Conservation (phyloP, 306 rosid species). For the cucumber (Cucumis sativus) region Cucumber_9930_V3 NC_026655.2:28218501-28219000, state of each 20-base stretch:
- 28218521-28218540: slow-evolving; percentile 90
- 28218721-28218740: slow-evolving; percentile 88
- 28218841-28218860: slow-evolving; percentile 92
- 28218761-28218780: slow-evolving; percentile 99
- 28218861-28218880: slow-evolving; percentile 86
- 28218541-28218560: slow-evolving; percentile 96
- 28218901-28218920: slow-evolving; percentile 61
- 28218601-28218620: slow-evolving; percentile 97
- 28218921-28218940: slow-evolving; percentile 98
- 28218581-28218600: slow-evolving; percentile 88
- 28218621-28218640: slow-evolving; percentile 95
- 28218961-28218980: slow-evolving; percentile 95
- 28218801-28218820: slow-evolving; percentile 94
- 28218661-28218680: slow-evolving; percentile 99
- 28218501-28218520: slow-evolving; percentile 91
- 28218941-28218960: slow-evolving; percentile 97
- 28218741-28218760: slow-evolving; percentile 98
- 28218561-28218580: slow-evolving; percentile 98
- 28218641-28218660: slow-evolving; percentile 93
- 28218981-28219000: slow-evolving; percentile 99
- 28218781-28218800: slow-evolving; percentile 94
- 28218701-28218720: slow-evolving; percentile 88
- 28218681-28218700: slow-evolving; percentile 70
- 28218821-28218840: slow-evolving; percentile 90
- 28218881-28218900: slow-evolving; percentile 57